Percentiles rank a stretch among this genome's conserved stretches.
phyloP scores from a whole-genome alignment of 2,329 filamentous ascomycete species.

The Botrytis paeoniae region DNA sequence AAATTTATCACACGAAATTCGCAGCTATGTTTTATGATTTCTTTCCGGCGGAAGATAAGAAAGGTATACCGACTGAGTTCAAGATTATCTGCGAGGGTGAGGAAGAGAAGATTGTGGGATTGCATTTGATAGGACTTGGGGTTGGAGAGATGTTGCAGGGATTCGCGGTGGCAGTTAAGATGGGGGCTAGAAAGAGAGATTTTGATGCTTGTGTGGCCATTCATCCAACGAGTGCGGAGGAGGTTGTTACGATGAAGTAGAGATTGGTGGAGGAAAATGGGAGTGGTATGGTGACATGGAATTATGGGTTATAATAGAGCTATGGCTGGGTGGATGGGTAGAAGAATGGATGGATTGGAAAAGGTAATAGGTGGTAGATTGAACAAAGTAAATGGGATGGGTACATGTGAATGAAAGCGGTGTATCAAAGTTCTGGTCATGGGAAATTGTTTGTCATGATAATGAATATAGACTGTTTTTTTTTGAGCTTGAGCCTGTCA shows the following conservation, averaged over 20 bases:
- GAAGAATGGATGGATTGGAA: not conserved
- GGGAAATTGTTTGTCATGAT: not conserved
- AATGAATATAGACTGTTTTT: not conserved
- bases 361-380: not conserved
- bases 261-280: not conserved
- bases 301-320: not conserved
- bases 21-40: slow-evolving; percentile 48
- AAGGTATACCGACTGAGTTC: slow-evolving; percentile 49
- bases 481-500: not conserved
- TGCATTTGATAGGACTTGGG: slow-evolving; percentile 49
- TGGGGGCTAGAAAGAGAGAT: slow-evolving; percentile 75
- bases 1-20: slow-evolving; percentile 49
- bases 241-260: slow-evolving; percentile 52
- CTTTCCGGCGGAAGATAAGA: slow-evolving; percentile 47
- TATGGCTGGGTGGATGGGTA: not conserved
- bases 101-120: slow-evolving; percentile 49
- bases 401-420: not conserved
- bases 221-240: slow-evolving; percentile 73
- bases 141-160: slow-evolving; percentile 72
- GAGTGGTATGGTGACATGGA: not conserved
- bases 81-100: slow-evolving; percentile 48
- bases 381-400: not conserved
- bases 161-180: slow-evolving; percentile 74
- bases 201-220: slow-evolving; percentile 75
- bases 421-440: not conserved